Evolutionary conservation across 495 filamentous ascomycete species (phyloP).

Genomic region (Aspergillus haitiensis): DNA sequence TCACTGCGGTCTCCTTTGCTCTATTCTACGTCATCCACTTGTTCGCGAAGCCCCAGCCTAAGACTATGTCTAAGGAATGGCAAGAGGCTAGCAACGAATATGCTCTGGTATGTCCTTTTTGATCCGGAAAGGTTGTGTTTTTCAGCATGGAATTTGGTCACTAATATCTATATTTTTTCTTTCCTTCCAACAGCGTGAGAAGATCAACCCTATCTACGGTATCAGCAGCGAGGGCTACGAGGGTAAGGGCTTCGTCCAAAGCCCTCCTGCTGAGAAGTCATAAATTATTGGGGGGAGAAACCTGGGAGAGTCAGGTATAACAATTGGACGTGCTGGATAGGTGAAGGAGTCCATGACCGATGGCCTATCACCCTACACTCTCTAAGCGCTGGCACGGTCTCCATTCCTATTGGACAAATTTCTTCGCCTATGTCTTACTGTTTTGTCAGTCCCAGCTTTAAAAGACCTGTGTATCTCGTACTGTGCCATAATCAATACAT

Average conservation of each 20-base stretch:
- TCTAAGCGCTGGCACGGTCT: slow-evolving; percentile 24
- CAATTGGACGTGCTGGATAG: slow-evolving; percentile 22
- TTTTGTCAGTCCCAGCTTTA: slow-evolving; percentile 40
- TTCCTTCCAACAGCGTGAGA: slow-evolving; percentile 62
- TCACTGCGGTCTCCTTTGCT: slow-evolving; percentile 57
- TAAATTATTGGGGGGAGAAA: slow-evolving; percentile 28
- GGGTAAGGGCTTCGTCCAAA: slow-evolving; percentile 83
- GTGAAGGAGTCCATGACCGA: slow-evolving; percentile 12
- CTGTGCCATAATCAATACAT: slow-evolving; percentile 56
- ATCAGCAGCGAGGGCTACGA: slow-evolving; percentile 75
- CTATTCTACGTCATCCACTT: slow-evolving; percentile 65
- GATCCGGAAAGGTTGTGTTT: not conserved
- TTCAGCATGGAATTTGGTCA: slow-evolving; percentile 2
- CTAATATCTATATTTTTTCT: slow-evolving; percentile 14
- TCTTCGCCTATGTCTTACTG: slow-evolving; percentile 38
- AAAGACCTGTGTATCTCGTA: slow-evolving; percentile 51
- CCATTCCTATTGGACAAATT: slow-evolving; percentile 21
- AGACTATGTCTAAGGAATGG: slow-evolving; percentile 93
- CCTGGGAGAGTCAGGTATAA: slow-evolving; percentile 31
- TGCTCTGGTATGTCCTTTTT: slow-evolving; percentile 63
- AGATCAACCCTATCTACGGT: slow-evolving; percentile 87
- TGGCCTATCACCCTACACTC: slow-evolving; percentile 16
- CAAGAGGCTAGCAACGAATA: slow-evolving; percentile 92
- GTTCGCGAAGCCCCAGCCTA: slow-evolving; percentile 67
- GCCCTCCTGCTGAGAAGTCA: slow-evolving; percentile 49